Evolutionary conservation across 768 basidiomycete species (phyloP).

Genomic region (Lepiota brunneoincarnata): DNA sequence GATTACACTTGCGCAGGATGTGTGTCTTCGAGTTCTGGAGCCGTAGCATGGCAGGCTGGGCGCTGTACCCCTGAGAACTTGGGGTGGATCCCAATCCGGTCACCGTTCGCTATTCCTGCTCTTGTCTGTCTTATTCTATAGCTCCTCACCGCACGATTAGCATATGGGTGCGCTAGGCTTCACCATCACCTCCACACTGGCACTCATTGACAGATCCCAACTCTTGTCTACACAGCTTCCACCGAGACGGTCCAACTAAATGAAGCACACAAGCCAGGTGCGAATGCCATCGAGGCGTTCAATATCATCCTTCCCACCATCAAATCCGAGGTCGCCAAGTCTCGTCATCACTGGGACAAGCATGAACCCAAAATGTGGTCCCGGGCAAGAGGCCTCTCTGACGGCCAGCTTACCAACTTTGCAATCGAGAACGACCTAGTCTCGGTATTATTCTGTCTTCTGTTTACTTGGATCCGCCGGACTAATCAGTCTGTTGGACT

Average conservation of each 20-base stretch:
- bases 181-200: neutral
- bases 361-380: conserved; percentile 76
- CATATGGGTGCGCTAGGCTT: conserved; percentile 14
- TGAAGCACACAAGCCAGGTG: conserved; percentile 55
- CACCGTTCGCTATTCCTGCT: no score
- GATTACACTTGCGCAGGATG: no score
- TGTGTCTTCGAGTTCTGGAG: no score
- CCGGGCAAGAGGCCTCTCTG: conserved; percentile 48
- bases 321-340: conserved; percentile 64
- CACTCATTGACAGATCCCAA: neutral
- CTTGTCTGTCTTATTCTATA: neutral
- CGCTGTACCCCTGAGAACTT: no score
- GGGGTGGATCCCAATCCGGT: neutral
- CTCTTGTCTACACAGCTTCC: conserved; percentile 39
- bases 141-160: neutral
- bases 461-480: neutral
- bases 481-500: neutral
- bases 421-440: conserved; percentile 42
- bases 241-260: conserved; percentile 56
- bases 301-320: conserved; percentile 48
- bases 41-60: no score
- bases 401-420: conserved; percentile 52
- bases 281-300: conserved; percentile 67
- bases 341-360: conserved; percentile 67
- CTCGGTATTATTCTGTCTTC: conserved; percentile 27